Evolutionary conservation across 2,329 filamentous ascomycete genomes (phyloP), one percentile per base, ranked within the genome.

Genomic region (Penicillium sp.): DNA sequence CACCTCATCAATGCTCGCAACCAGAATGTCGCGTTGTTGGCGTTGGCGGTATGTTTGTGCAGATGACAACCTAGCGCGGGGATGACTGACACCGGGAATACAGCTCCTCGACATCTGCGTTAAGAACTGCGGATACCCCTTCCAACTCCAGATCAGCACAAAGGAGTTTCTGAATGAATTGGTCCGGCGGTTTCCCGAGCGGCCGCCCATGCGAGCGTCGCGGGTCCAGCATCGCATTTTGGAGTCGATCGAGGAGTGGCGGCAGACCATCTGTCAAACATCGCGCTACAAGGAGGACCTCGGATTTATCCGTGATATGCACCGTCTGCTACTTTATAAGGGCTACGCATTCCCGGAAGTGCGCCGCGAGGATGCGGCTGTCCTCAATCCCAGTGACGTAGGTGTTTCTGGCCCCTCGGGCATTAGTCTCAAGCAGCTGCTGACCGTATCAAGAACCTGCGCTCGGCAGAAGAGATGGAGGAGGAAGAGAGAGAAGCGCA

Each of bases 131-230:
- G 93, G 93, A 63, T 98, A 98, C 69, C 91, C 93, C 1, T 98
- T 98, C 72, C 93, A 98, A 67, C 83, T 98, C 50, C 93, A 98
- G 73, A 96, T 98, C 68, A 91, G 88, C 72, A 97, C 93, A 60
- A 98, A 98, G 72, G 93, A 98, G 66, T 98, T 98, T 64, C 83
- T 98, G 63, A 98, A 98, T 74, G 93, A 98, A 76, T 84, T 98
- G 52, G 93, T 98, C 54, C 85, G 93, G 59, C 83, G 93, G 58
- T 98, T 98, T 65, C 93, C 93, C 42, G 93, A 98, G 74, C 82
- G 92, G 23, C 93, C 93, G 40, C 90, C 92, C 1, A 80, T 93
- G 53, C 87, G 93, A 53, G 78, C 89, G 38, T 89, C 88, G 38
- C 82, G 91, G 55, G 91, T 96, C 31, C 93, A 97, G 77, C 81